These are phyloP conservation scores for Corinectria fuckeliana DNA, from an alignment of 2,329 filamentous ascomycete genomes.

Conservation along the genomic window DNA sequence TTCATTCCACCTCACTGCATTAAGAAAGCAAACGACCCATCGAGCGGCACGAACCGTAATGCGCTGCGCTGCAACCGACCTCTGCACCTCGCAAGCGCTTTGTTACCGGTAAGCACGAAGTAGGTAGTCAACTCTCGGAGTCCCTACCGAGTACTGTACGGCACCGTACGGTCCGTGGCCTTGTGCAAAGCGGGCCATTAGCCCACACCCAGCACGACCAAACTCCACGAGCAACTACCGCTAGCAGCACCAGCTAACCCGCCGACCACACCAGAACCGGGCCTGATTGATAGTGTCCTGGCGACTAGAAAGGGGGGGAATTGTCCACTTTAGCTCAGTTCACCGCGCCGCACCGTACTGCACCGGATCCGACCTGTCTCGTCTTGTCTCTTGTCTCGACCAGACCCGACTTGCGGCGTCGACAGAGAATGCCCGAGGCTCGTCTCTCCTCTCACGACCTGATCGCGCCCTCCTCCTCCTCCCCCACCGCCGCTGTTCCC, in stretches of 20 bases:
- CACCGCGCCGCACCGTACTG: slow-evolving; percentile 13
- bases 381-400: slow-evolving; percentile 26
- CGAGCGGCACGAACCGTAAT: slow-evolving; percentile 16
- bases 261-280: slow-evolving; percentile 24
- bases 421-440: slow-evolving; percentile 38
- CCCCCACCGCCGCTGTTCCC: slow-evolving; percentile 30
- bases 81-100: slow-evolving; percentile 11
- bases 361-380: slow-evolving; percentile 31
- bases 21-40: slow-evolving; percentile 2
- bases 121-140: background rate
- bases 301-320: slow-evolving; percentile 36
- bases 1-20: background rate
- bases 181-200: slow-evolving; percentile 21
- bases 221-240: slow-evolving; percentile 23
- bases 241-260: slow-evolving; percentile 22
- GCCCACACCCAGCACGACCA: slow-evolving; percentile 19
- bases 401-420: slow-evolving; percentile 23
- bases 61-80: slow-evolving; percentile 9
- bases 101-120: background rate
- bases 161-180: slow-evolving; percentile 11
- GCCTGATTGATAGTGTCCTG: slow-evolving; percentile 23
- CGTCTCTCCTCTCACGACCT: slow-evolving; percentile 33
- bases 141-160: background rate
- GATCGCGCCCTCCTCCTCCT: slow-evolving; percentile 28
- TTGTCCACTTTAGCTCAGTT: slow-evolving; percentile 32